These are phyloP conservation scores for Incumbomyces lentus DNA, from an alignment of 2,329 filamentous ascomycete species.

Conservation along the genomic window DNA sequence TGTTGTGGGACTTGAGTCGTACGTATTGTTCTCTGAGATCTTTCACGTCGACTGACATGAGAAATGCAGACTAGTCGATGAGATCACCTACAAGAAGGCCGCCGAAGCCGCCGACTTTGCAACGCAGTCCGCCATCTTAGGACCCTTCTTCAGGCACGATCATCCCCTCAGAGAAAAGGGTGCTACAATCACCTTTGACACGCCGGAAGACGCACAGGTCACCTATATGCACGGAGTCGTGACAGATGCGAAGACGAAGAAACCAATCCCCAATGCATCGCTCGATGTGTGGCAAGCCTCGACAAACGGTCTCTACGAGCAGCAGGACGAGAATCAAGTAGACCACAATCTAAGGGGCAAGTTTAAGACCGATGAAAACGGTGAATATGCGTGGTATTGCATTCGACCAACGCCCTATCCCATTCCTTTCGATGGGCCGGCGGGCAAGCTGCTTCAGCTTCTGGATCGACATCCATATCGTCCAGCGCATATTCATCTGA, in stretches of 20 bases:
- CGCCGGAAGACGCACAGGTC: constrained; percentile 41
- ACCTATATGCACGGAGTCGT: constrained; percentile 57
- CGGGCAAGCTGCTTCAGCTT: constrained; percentile 46
- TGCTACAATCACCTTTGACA: constrained; percentile 50
- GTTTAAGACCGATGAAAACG: constrained; percentile 56
- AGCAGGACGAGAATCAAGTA: constrained; percentile 59
- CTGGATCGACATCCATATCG: constrained; percentile 52
- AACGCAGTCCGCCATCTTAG: constrained; percentile 69
- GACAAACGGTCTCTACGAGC: constrained; percentile 61
- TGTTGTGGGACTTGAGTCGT: constrained; percentile 49
- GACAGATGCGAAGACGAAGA: constrained; percentile 47
- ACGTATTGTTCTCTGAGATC: constrained; percentile 16
- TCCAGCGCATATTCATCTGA: constrained; percentile 55
- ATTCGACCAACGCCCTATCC: constrained; percentile 50
- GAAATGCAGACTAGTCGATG: constrained; percentile 52
- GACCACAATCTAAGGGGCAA: constrained; percentile 66
- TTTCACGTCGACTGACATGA: constrained; percentile 6
- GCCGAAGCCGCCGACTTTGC: constrained; percentile 43
- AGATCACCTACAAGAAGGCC: constrained; percentile 62
- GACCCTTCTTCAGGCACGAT: constrained; percentile 71
- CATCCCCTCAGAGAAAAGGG: constrained; percentile 62
- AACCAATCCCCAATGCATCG: constrained; percentile 54
- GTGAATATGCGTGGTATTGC: constrained; percentile 53
- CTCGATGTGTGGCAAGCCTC: constrained; percentile 74
- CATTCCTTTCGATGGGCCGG: constrained; percentile 47